Conservation (phyloP, 192 early-diverging fungal species). For the Backusella psychrophila region DNA sequence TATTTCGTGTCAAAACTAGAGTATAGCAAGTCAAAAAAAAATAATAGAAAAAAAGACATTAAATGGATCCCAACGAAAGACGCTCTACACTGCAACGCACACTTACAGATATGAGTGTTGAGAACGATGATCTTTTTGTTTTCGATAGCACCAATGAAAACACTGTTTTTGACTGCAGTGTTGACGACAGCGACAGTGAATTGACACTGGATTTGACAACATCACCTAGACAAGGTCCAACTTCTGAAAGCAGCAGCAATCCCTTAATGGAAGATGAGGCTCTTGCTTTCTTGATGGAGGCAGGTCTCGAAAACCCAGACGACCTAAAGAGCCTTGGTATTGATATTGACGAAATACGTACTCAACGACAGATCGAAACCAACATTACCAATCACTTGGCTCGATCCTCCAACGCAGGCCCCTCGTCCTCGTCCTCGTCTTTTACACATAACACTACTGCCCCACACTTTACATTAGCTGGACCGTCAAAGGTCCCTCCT, state of each 20-base stretch:
- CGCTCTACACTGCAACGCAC: neutral
- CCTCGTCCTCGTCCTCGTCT: neutral
- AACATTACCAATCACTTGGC: neutral
- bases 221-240: neutral
- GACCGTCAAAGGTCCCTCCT: neutral
- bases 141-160: neutral
- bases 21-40: neutral
- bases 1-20: neutral
- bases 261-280: neutral
- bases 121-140: neutral
- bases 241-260: neutral
- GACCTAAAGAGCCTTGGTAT: conserved; percentile 8
- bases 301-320: neutral
- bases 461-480: neutral
- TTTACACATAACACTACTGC: neutral
- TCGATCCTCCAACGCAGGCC: neutral
- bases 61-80: neutral
- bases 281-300: conserved; percentile 7
- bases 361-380: neutral
- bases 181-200: neutral
- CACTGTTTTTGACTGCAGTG: neutral
- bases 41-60: neutral
- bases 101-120: neutral
- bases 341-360: conserved; percentile 9
- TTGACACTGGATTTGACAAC: neutral